Evolutionary conservation across 73 alveolate genomes (phyloP).

Genomic region (Paramecium primaurelia): DNA sequence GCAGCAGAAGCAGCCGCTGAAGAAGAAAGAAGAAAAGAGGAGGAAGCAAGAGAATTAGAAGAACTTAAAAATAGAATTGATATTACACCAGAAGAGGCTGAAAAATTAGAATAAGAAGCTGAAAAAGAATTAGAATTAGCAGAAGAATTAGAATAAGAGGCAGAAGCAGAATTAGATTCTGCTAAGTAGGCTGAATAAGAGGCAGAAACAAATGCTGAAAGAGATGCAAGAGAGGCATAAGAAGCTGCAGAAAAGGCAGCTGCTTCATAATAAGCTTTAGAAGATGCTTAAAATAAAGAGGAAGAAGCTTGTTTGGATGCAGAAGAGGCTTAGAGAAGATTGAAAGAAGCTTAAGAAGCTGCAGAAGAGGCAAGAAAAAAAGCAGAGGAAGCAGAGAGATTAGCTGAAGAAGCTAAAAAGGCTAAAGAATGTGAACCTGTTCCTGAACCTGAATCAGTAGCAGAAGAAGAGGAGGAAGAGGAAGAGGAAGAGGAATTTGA

Average conservation of each 20-base stretch:
- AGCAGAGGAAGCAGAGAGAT: background rate
- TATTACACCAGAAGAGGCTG: constrained; percentile 8
- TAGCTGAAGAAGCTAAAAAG: constrained; percentile 23
- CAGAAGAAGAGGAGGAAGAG: background rate
- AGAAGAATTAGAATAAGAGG: constrained; percentile 4
- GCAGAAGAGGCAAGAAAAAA: background rate
- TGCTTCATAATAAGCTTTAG: background rate
- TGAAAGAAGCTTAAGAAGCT: background rate
- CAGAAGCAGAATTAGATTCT: background rate
- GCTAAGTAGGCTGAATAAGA: background rate
- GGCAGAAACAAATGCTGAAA: background rate
- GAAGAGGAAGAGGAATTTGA: constrained; percentile 1
- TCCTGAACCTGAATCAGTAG: background rate
- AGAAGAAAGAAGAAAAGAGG: constrained; percentile 14
- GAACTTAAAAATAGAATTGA: background rate
- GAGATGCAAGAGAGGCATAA: constrained; percentile 2
- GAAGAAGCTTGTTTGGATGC: constrained; percentile 2
- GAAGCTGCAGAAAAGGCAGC: constrained; percentile 17
- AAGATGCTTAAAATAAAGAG: background rate
- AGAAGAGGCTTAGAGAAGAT: background rate
- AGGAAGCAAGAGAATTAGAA: constrained; percentile 22
- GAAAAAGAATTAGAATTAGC: background rate
- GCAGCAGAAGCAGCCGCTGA: constrained; percentile 28
- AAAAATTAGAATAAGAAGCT: background rate
- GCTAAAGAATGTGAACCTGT: constrained; percentile 9